These are phyloP conservation scores for Saitozyma podzolica DNA, from an alignment of 768 basidiomycete genomes.

Conservation along the genomic window DNA sequence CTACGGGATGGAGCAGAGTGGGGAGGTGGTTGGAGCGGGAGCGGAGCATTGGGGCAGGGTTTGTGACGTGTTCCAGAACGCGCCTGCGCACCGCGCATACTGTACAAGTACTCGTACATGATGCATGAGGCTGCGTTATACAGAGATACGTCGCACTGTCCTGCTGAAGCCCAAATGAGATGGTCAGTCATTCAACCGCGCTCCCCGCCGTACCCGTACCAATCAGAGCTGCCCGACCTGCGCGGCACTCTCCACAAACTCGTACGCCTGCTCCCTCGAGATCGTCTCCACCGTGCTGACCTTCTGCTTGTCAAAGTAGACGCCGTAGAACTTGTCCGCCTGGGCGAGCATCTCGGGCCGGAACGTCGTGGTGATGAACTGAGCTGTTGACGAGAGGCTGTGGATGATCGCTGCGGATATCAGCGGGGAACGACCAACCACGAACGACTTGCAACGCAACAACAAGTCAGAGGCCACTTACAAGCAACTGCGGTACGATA, in stretches of 20 bases:
- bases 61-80: too few species aligned
- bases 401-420: constrained; percentile 80
- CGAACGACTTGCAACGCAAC: too few species aligned
- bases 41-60: too few species aligned
- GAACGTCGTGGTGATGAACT: constrained; percentile 99
- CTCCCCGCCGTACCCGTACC: too few species aligned
- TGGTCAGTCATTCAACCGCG: too few species aligned
- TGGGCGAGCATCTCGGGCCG: constrained; percentile 93
- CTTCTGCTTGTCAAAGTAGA: constrained; percentile 93
- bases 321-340: constrained; percentile 96
- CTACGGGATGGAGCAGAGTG: too few species aligned
- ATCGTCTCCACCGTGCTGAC: constrained; percentile 85
- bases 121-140: too few species aligned
- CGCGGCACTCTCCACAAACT: constrained; percentile 72
- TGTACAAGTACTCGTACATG: too few species aligned
- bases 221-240: constrained; percentile 17
- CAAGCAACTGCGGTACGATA: constrained; percentile 95
- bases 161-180: background rate
- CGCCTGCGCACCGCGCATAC: too few species aligned
- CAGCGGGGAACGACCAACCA: constrained; percentile 2
- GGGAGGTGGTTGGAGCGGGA: too few species aligned
- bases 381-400: constrained; percentile 77
- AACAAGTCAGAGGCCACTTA: constrained; percentile 54
- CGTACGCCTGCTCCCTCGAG: constrained; percentile 83
- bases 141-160: background rate